Percentiles rank a stretch among this genome's conserved stretches.
Evolutionary conservation across 768 basidiomycete genomes (phyloP).

Genomic region (Russula compacta): DNA sequence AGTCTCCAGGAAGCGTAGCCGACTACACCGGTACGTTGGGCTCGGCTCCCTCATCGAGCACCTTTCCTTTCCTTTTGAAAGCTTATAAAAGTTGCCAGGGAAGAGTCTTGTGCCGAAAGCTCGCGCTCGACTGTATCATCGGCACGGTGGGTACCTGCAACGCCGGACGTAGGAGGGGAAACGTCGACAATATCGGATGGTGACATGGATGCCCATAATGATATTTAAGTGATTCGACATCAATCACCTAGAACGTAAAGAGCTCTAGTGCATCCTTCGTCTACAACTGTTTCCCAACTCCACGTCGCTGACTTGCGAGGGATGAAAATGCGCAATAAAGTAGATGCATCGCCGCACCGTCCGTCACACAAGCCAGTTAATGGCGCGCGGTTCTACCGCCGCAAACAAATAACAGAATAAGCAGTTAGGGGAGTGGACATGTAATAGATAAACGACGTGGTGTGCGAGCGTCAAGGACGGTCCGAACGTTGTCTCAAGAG

Average conservation of each 20-base stretch:
- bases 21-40: neutral
- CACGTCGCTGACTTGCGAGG: too few relatives aligned
- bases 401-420: neutral
- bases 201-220: neutral
- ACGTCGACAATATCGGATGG: neutral
- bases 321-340: too few relatives aligned
- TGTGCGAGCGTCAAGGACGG: neutral
- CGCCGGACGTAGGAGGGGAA: neutral
- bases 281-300: neutral
- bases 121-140: neutral
- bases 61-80: neutral
- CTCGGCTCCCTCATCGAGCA: neutral
- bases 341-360: too few relatives aligned
- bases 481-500: slow-evolving; percentile 19
- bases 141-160: neutral
- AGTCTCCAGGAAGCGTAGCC: neutral
- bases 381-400: neutral
- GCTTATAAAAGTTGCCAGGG: neutral
- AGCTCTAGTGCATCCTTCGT: neutral
- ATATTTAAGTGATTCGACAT: neutral
- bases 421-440: neutral
- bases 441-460: neutral
- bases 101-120: neutral
- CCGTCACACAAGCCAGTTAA: neutral
- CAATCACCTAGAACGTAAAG: neutral